Base-by-base conservation (phyloP, 805 yeast genomes). In the Saturnispora mendoncae region DNA sequence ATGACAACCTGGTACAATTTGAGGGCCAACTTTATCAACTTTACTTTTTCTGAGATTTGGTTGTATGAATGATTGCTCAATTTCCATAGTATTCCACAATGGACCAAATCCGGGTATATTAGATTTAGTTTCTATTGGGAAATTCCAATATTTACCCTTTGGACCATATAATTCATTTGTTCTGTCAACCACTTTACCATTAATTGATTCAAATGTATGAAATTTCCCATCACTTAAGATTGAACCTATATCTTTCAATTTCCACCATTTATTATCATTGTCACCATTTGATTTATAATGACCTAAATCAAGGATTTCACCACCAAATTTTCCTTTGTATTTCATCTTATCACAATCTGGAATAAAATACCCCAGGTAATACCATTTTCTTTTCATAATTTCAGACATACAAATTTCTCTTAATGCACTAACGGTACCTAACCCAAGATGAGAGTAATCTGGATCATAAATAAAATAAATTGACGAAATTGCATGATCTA, bases 391-490 rank as follows among this genome's bases (percentile, higher is more conserved):
- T 35, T 66, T 63, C 29, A 76, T 60, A 32, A 70, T 57, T 21
- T 67, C 49, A 4, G 78, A 64, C 56, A 84, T 54, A 2, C 73
- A 66, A 29, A 84, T 61, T 53, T 87, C 97, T 30, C 83, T 61
- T 21, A 86, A 52, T 0, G 84, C 90, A 46, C 87, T 78, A 2
- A 87, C 56, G 20, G 84, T 84, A 0, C 97, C 97, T 24, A 87
- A 57, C 0, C 84, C 80, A 49, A 78, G 62, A 39, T 74, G 68
- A 4, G 79, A 77, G 54, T 68, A 80, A 41, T 78, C 88, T 0
- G 94, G 92, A 54, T 86, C 88, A 84, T 92, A 85, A 10, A 87
- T 76, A 55, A 88, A 83, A 56, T 88, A 87, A 1, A 88, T 88
- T 0, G 94, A 78, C 0, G 95, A 85, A 0, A 88, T 57, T 0